phyloP scores from a whole-genome alignment of 2,329 filamentous ascomycete species.

The Pezicula carpinea region DNA sequence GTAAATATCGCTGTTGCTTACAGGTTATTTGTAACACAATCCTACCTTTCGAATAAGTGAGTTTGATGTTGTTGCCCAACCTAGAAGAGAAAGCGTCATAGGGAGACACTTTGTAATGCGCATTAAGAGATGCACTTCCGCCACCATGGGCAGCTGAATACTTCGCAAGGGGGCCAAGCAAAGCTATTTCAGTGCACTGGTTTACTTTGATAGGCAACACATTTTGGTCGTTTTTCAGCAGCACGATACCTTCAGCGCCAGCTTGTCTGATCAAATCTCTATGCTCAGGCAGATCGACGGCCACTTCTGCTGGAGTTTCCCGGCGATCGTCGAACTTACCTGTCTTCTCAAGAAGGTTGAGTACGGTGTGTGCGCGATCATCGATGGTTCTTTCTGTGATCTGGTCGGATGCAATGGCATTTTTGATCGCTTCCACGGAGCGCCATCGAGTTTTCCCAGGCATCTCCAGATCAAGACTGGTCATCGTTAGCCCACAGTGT shows the following conservation, averaged over 20 bases:
- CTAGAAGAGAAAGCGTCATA: conserved; percentile 56
- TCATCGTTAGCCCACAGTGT: neutral
- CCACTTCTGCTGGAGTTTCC: conserved; percentile 7
- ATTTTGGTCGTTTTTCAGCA: conserved; percentile 54
- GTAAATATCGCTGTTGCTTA: neutral
- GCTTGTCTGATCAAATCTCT: conserved; percentile 44
- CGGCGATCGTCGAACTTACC: neutral
- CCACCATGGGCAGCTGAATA: conserved; percentile 53
- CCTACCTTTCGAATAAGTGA: conserved; percentile 32
- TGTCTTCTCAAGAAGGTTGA: conserved; percentile 8
- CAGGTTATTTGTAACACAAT: neutral
- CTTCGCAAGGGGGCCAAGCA: conserved; percentile 52
- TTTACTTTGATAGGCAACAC: conserved; percentile 42
- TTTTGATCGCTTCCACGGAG: conserved; percentile 4
- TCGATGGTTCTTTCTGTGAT: conserved; percentile 6
- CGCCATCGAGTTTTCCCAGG: conserved; percentile 31
- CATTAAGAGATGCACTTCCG: conserved; percentile 52
- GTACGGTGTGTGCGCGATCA: conserved; percentile 5
- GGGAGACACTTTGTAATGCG: conserved; percentile 65
- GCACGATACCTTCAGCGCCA: conserved; percentile 55
- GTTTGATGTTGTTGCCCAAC: conserved; percentile 8
- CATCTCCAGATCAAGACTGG: conserved; percentile 32
- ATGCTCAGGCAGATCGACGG: conserved; percentile 18
- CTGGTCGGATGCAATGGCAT: conserved; percentile 1
- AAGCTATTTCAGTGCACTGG: conserved; percentile 34